Conservation (phyloP, 1,284 basidiomycete species). For the Trametes sp. region DNA sequence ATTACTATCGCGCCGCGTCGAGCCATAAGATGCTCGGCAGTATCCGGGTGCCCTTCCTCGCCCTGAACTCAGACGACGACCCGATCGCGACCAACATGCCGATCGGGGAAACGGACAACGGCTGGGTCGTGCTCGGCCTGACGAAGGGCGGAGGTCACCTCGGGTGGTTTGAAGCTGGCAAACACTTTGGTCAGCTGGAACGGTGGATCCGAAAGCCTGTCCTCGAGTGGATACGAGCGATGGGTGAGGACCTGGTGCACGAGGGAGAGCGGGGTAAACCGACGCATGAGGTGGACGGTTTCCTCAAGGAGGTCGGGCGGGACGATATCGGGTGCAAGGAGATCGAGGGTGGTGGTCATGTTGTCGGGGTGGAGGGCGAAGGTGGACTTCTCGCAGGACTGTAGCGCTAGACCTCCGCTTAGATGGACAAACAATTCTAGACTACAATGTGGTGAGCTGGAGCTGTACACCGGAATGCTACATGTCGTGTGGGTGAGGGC, state of each 20-base stretch:
- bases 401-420: constrained; percentile 32
- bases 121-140: constrained; percentile 74
- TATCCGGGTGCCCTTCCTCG: constrained; percentile 77
- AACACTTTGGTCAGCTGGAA: constrained; percentile 51
- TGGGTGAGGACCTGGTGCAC: constrained; percentile 59
- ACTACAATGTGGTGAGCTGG: constrained; percentile 29
- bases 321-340: constrained; percentile 58
- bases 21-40: constrained; percentile 61
- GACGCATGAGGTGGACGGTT: constrained; percentile 60
- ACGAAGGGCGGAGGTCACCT: constrained; percentile 91
- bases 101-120: constrained; percentile 63
- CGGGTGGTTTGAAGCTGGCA: constrained; percentile 87
- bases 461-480: constrained; percentile 30
- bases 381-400: constrained; percentile 52
- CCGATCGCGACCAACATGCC: constrained; percentile 81
- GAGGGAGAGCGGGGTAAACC: constrained; percentile 43
- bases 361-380: constrained; percentile 48
- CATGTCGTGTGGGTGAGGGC: constrained; percentile 16
- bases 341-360: constrained; percentile 45
- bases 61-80: constrained; percentile 91
- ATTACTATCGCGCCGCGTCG: constrained; percentile 85
- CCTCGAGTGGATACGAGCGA: constrained; percentile 75
- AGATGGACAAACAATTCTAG: constrained; percentile 21
- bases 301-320: constrained; percentile 61
- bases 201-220: constrained; percentile 80